These are phyloP conservation scores for Trichosporon sp. DNA, from an alignment of 1,284 basidiomycete species.

Conservation along the genomic window DNA sequence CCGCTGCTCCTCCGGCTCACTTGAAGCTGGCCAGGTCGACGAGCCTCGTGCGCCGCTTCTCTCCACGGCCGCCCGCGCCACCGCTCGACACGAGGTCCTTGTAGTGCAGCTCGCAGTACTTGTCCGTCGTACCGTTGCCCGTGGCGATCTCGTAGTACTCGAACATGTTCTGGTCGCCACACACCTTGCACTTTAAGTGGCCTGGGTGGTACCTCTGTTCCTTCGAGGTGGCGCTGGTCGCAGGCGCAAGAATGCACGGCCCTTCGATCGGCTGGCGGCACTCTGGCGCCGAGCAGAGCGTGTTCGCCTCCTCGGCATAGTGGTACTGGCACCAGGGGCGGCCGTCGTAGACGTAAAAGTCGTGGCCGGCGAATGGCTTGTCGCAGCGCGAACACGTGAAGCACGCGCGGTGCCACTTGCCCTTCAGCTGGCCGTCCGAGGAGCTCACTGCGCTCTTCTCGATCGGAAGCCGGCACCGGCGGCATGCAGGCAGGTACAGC, in stretches of 20 bases:
- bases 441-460: slow-evolving; percentile 86
- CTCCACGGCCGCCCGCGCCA: slow-evolving; percentile 5
- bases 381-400: slow-evolving; percentile 79
- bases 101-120: slow-evolving; percentile 74
- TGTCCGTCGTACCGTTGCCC: slow-evolving; percentile 41
- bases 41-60: slow-evolving; percentile 17
- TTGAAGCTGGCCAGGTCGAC: slow-evolving; percentile 6
- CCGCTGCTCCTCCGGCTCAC: no score
- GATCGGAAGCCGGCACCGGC: slow-evolving; percentile 71
- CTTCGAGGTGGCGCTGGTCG: slow-evolving; percentile 44
- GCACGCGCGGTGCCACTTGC: slow-evolving; percentile 83
- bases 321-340: slow-evolving; percentile 82
- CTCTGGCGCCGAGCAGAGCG: slow-evolving; percentile 66
- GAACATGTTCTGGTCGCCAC: slow-evolving; percentile 32
- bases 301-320: slow-evolving; percentile 76
- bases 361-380: slow-evolving; percentile 78
- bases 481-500: slow-evolving; percentile 82
- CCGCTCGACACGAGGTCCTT: slow-evolving; percentile 10
- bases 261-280: slow-evolving; percentile 86
- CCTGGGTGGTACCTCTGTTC: slow-evolving; percentile 77
- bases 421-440: slow-evolving; percentile 82
- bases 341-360: slow-evolving; percentile 80
- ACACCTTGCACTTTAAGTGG: slow-evolving; percentile 59
- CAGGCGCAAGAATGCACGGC: slow-evolving; percentile 65
- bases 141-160: slow-evolving; percentile 85